Evolutionary conservation across 2,329 filamentous ascomycete species (phyloP), one percentile per base, ranked within the genome.

Genomic region (Trichoderma brevicompactum): DNA sequence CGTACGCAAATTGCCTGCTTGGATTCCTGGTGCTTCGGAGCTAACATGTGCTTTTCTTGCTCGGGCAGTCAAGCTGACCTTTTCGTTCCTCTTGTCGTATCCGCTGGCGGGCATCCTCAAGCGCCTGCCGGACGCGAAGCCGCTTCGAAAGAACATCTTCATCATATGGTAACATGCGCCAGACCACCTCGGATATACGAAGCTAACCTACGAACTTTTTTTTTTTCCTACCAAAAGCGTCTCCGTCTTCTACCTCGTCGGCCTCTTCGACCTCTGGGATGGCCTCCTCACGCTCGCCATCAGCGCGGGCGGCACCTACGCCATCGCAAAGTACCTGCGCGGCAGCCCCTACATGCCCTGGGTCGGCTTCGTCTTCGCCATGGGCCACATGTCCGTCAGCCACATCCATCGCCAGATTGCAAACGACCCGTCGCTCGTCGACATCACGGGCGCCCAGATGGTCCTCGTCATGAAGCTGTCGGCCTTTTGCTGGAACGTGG

Each of bases 381-480:
- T 99, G 94, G 89, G 89, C 64, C 94, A 99, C 79, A 92, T 98
- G 90, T 94, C 94, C 52, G 77, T 94, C 72, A 96, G 88, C 76
- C 95, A 99, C 77, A 89, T 99, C 68, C 81, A 87, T 65, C 91
- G 96, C 44, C 92, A 96, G 77, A 85, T 88, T 44, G 80, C 85
- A 44, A 83, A 90, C 70, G 83, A 87, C 67, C 86, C 91, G 0
- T 83, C 85, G 44, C 78, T 80, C 1, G 83, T 97, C 66, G 95
- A 99, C 76, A 94, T 99, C 70, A 97, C 94, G 0, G 94, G 91
- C 46, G 93, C 94, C 1, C 95, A 99, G 78, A 99, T 99, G 95
- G 95, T 99, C 40, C 80, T 98, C 71, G 89, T 98, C 68, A 99
- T 99, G 92, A 99, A 99, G 78, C 87, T 99, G 41, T 92, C 89